Conservation (phyloP, 2,329 filamentous ascomycete genomes). For the Didymella pomorum region DNA sequence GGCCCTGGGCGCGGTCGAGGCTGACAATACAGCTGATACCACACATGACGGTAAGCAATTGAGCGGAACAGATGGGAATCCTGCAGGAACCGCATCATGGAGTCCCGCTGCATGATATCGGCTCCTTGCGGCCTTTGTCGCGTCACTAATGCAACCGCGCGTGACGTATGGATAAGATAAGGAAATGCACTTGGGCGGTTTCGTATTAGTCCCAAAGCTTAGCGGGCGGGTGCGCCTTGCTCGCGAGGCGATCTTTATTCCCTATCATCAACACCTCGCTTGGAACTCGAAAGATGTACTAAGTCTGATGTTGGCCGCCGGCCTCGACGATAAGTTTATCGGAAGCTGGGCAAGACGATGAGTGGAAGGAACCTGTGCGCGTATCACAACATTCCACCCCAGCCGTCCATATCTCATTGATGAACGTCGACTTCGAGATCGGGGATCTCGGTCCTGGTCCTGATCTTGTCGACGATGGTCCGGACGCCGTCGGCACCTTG, state of each 20-base stretch:
- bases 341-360: background rate
- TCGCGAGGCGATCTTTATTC: slow-evolving; percentile 3
- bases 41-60: slow-evolving; percentile 12
- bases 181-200: slow-evolving; percentile 3
- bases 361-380: background rate
- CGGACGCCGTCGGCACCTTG: too few species aligned
- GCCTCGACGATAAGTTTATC: background rate
- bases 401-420: background rate
- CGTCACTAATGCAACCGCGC: slow-evolving; percentile 12
- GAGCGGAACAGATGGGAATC: background rate
- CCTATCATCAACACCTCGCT: background rate
- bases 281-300: background rate
- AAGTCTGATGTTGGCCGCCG: background rate
- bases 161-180: slow-evolving; percentile 20
- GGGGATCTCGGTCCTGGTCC: background rate
- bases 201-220: background rate
- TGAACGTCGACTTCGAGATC: background rate
- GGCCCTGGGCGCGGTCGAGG: slow-evolving; percentile 13
- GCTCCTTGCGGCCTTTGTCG: slow-evolving; percentile 10
- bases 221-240: background rate
- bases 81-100: slow-evolving; percentile 5
- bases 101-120: background rate
- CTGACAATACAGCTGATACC: slow-evolving; percentile 19
- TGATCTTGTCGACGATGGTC: background rate
- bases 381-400: background rate